Base-by-base conservation (phyloP, 768 basidiomycete genomes). In the Panaeolus papilionaceus region DNA sequence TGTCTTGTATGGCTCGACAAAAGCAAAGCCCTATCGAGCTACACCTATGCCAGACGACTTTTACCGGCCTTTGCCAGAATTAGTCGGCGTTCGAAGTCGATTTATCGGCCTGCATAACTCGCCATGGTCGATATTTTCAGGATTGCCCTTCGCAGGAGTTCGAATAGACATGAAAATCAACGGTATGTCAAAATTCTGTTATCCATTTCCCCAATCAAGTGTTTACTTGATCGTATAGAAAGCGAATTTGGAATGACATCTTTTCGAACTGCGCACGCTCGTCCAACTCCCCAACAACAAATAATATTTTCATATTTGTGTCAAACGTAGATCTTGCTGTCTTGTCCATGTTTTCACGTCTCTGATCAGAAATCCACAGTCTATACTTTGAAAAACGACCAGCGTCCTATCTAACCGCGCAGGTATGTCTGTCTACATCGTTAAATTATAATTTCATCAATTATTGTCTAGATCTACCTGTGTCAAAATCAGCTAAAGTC, bases 401-500 rank as follows among this genome's bases (percentile, higher is more conserved):
- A 4, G 28, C 54, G 6, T 58, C 54, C 14, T 37, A 28, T 28
- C 28, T 58, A 58, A 58, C 54, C 6, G 54, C 54, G 1, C 64
- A 64, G 18, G 44, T 47, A 20, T 16, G 23, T 38, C 38, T 38
- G 12, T n/a, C 42, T n/a, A 44, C n/a, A 4, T 23, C 12, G 14
- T 14, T 23, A 26, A 18, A 28, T 18, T 65, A 16, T 28, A 26
- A n/a, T 42, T 33, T 64, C 26, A 20, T 61, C 20, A 39, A n/a
- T 38, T 14, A 9, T 51, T 4, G 3, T 26, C 11, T 67, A 89
- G 88, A 80, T 89, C 28, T 82, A 82, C 4, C 73, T 90, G 1
- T 87, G 86, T 77, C 84, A 84, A 54, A 75, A 71, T 20, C 83
- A 86, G 67, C 83, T 89, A 58, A 79, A 78, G 44, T 72, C 82